Evolutionary conservation across 2,329 filamentous ascomycete genomes (phyloP).

Genomic region (Diplodia mutila): DNA sequence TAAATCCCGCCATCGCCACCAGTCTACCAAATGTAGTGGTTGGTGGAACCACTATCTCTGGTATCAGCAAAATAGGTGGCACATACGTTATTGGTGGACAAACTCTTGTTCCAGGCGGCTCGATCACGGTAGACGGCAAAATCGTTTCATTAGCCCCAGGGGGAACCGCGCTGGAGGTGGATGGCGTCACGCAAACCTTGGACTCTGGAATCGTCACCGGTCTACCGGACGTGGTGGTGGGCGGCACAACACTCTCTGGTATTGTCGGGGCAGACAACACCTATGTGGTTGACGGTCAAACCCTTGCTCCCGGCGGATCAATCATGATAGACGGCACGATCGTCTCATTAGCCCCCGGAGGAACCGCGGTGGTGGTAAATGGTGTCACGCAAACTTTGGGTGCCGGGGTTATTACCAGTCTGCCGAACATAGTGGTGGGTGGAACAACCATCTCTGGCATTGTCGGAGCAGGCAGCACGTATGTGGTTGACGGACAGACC

Average conservation of each 20-base stretch:
- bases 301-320: conserved; percentile 32
- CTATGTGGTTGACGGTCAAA: conserved; percentile 42
- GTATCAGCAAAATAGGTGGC: conserved; percentile 1
- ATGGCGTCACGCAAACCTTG: conserved; percentile 34
- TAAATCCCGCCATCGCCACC: conserved; percentile 28
- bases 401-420: conserved; percentile 33
- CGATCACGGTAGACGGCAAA: conserved; percentile 31
- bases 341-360: conserved; percentile 32
- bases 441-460: conserved; percentile 31
- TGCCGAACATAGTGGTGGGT: conserved; percentile 38
- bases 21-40: conserved; percentile 38
- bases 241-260: conserved; percentile 34
- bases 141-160: conserved; percentile 33
- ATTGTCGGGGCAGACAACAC: not conserved
- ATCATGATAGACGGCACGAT: conserved; percentile 32
- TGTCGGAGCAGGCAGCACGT: conserved; percentile 29
- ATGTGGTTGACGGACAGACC: conserved; percentile 39
- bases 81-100: conserved; percentile 41
- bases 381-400: conserved; percentile 31
- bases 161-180: conserved; percentile 36
- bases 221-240: conserved; percentile 37
- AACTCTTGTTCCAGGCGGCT: conserved; percentile 32
- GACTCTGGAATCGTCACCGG: conserved; percentile 31
- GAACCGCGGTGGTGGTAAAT: conserved; percentile 38
- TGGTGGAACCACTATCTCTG: conserved; percentile 34